These are phyloP conservation scores for Euphorbia celastroides DNA, from an alignment of 441 rosid species.

Conservation along the genomic window DNA sequence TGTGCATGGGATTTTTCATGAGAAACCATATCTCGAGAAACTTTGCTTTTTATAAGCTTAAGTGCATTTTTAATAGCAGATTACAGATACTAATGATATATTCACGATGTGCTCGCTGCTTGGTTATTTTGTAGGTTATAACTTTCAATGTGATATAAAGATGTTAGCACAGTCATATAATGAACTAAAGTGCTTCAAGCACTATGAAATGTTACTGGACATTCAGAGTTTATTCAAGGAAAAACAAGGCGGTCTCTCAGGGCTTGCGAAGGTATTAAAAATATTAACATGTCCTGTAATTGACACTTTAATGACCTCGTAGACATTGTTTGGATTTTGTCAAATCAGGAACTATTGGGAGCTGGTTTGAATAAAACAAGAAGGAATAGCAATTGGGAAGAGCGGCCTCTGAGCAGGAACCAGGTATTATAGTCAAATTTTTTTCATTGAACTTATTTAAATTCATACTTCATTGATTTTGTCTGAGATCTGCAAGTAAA, in stretches of 20 bases:
- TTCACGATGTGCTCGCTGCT: background rate
- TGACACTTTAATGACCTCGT: constrained; percentile 1
- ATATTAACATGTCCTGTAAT: constrained; percentile 2
- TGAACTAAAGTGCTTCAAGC: constrained; percentile 68
- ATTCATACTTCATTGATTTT: background rate
- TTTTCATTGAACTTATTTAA: background rate
- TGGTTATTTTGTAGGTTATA: constrained; percentile 54
- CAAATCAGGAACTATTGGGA: constrained; percentile 70
- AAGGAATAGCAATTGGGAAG: constrained; percentile 85
- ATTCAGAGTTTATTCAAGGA: constrained; percentile 70
- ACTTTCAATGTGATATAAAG: constrained; percentile 71
- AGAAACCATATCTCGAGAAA: background rate
- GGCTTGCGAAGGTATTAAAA: constrained; percentile 63
- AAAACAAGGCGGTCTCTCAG: constrained; percentile 70
- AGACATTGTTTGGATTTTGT: constrained; percentile 4
- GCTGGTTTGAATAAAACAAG: constrained; percentile 80
- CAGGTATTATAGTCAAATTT: constrained; percentile 43
- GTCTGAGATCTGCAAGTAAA: background rate
- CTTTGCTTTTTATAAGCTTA: background rate
- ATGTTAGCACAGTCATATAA: constrained; percentile 63
- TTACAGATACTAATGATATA: background rate
- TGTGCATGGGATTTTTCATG: background rate
- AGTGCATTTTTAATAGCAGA: background rate
- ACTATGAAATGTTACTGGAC: constrained; percentile 74
- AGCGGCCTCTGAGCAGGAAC: constrained; percentile 64